Conservation (phyloP, 495 filamentous ascomycete genomes). For the Talaromyces wortmannii region DNA sequence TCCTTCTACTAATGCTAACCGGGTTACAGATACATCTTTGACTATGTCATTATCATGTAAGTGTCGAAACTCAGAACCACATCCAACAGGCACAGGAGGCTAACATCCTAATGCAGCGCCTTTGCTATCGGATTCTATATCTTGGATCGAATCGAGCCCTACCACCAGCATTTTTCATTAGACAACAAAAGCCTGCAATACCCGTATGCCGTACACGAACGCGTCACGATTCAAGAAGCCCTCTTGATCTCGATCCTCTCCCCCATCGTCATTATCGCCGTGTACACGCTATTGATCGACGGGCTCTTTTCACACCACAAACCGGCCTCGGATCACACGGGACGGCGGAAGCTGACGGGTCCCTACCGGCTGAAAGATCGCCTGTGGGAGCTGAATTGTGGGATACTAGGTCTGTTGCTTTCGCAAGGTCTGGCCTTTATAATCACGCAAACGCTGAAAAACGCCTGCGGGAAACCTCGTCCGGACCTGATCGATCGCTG, state of each 20-base stretch:
- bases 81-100: slow-evolving; percentile 38
- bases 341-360: slow-evolving; percentile 51
- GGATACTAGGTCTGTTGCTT: slow-evolving; percentile 65
- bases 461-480: slow-evolving; percentile 76
- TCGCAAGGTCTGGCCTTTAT: slow-evolving; percentile 63
- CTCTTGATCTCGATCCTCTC: slow-evolving; percentile 47
- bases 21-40: slow-evolving; percentile 51
- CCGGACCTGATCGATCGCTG: slow-evolving; percentile 75
- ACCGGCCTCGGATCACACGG: slow-evolving; percentile 22
- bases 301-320: slow-evolving; percentile 60
- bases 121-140: slow-evolving; percentile 48
- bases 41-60: slow-evolving; percentile 62
- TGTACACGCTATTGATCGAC: slow-evolving; percentile 70
- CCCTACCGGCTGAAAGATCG: slow-evolving; percentile 58
- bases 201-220: slow-evolving; percentile 68
- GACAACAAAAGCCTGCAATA: slow-evolving; percentile 58
- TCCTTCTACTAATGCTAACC: slow-evolving; percentile 4
- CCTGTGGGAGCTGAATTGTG: slow-evolving; percentile 80
- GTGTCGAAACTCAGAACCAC: slow-evolving; percentile 22
- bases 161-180: slow-evolving; percentile 53
- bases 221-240: slow-evolving; percentile 54
- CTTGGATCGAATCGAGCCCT: slow-evolving; percentile 48
- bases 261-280: slow-evolving; percentile 58
- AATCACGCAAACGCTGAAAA: slow-evolving; percentile 79
- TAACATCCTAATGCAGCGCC: slow-evolving; percentile 26